phyloP scores from a whole-genome alignment of 208 protist genomes.

The Acanthamoeba culbertsoni region DNA sequence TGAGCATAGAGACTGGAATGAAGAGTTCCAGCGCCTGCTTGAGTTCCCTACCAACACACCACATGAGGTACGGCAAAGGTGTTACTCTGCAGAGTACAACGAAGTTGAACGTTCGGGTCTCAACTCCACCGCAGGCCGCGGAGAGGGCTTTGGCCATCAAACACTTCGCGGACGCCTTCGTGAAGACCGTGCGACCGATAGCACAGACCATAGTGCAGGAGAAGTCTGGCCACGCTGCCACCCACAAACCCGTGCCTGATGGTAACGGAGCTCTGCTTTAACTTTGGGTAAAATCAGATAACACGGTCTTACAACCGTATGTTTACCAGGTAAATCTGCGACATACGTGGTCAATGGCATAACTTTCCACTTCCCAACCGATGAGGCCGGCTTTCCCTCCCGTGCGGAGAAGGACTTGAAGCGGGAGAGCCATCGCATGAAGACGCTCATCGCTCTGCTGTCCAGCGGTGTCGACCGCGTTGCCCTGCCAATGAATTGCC shows the following conservation, averaged over 20 bases:
- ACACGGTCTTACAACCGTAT: not conserved
- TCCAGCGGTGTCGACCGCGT: constrained; percentile 24
- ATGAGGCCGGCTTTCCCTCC: not conserved
- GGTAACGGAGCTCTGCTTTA: not conserved
- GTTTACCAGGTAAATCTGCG: not conserved
- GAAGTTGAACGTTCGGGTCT: not conserved
- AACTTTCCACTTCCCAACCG: constrained; percentile 27
- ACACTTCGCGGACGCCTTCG: constrained; percentile 14
- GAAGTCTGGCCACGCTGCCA: not conserved
- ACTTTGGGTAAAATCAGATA: not conserved
- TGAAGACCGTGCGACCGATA: not conserved
- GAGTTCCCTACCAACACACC: constrained; percentile 46
- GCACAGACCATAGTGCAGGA: not conserved
- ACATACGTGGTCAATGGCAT: not conserved
- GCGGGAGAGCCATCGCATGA: not conserved
- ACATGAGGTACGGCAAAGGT: not conserved
- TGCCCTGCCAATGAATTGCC: constrained; percentile 14
- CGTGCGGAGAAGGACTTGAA: not conserved
- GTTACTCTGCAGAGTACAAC: not conserved
- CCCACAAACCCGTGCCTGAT: constrained; percentile 11
- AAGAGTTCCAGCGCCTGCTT: constrained; percentile 29
- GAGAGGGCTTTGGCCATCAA: constrained; percentile 42
- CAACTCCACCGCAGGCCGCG: not conserved
- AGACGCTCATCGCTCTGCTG: not conserved
- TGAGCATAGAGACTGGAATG: constrained; percentile 44